A percentile compares a stretch with the other conserved stretches of the same genome.
Conservation (phyloP, 78 protist genomes). For the Protostelium mycophagum region DNA sequence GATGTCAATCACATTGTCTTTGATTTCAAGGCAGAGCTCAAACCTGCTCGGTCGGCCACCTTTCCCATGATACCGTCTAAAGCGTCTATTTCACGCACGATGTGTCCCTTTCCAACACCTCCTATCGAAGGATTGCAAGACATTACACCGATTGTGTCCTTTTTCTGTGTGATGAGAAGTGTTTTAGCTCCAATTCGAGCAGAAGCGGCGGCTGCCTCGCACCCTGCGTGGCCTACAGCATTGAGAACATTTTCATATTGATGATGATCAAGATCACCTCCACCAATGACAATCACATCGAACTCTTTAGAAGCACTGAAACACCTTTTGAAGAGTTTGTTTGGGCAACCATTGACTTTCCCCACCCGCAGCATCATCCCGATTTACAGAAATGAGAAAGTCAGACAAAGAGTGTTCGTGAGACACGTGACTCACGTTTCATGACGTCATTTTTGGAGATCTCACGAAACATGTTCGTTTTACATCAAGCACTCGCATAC, state of each 20-base stretch:
- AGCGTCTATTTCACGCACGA: conserved; percentile 93
- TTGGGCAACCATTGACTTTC: not conserved
- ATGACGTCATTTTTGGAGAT: not conserved
- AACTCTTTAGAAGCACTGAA: not conserved
- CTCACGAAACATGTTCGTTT: not conserved
- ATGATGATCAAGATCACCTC: not conserved
- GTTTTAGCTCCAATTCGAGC: conserved; percentile 84
- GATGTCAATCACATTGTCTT: not conserved
- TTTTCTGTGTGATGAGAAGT: conserved; percentile 74
- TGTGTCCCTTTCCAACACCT: conserved; percentile 92
- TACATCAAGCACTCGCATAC: too few relatives aligned
- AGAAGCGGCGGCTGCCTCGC: conserved; percentile 90
- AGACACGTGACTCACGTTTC: too few relatives aligned
- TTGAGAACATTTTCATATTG: conserved; percentile 59
- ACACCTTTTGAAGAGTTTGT: not conserved
- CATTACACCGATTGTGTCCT: conserved; percentile 79
- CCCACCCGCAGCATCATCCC: not conserved
- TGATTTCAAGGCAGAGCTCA: conserved; percentile 47
- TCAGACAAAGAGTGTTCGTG: too few relatives aligned
- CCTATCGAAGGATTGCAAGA: conserved; percentile 97
- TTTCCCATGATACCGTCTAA: conserved; percentile 86
- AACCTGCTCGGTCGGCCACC: conserved; percentile 62
- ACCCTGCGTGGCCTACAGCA: conserved; percentile 97
- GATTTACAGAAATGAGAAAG: too few relatives aligned
- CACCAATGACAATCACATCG: not conserved